These are phyloP conservation scores for Cercophora newfieldiana DNA, from an alignment of 495 filamentous ascomycete genomes.

Conservation along the genomic window DNA sequence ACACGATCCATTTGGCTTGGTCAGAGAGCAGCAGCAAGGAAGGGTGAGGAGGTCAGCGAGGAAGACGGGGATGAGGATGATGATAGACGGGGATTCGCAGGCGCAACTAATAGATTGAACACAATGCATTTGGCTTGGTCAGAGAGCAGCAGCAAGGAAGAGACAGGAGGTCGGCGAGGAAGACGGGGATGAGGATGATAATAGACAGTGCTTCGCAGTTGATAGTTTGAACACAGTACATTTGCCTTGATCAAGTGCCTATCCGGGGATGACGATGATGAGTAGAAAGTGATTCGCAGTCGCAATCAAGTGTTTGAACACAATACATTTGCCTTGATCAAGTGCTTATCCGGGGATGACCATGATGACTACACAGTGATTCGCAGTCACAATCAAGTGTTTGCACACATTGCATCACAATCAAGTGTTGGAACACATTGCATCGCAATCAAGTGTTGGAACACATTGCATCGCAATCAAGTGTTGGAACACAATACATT, in stretches of 20 bases:
- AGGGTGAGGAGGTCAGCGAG: slow-evolving; percentile 66
- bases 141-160: too few relatives aligned
- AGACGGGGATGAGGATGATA: slow-evolving; percentile 48
- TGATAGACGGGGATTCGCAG: too few relatives aligned
- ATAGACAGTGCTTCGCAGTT: background rate
- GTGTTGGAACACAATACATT: background rate
- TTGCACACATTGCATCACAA: background rate
- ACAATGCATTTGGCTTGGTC: too few relatives aligned
- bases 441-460: background rate
- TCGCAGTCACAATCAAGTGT: background rate
- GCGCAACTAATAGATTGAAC: too few relatives aligned
- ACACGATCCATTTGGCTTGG: too few relatives aligned
- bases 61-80: slow-evolving; percentile 62
- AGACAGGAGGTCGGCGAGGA: slow-evolving; percentile 70
- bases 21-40: too few relatives aligned
- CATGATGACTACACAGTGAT: background rate
- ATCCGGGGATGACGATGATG: background rate
- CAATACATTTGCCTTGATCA: background rate
- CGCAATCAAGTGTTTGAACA: background rate
- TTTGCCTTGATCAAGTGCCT: background rate
- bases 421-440: too few relatives aligned
- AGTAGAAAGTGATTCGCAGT: background rate
- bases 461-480: background rate
- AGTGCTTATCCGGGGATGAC: too few relatives aligned
- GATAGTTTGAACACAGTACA: background rate